phyloP scores from a whole-genome alignment of 164 flowering plant genomes.

The Macadamia integrifolia region DNA sequence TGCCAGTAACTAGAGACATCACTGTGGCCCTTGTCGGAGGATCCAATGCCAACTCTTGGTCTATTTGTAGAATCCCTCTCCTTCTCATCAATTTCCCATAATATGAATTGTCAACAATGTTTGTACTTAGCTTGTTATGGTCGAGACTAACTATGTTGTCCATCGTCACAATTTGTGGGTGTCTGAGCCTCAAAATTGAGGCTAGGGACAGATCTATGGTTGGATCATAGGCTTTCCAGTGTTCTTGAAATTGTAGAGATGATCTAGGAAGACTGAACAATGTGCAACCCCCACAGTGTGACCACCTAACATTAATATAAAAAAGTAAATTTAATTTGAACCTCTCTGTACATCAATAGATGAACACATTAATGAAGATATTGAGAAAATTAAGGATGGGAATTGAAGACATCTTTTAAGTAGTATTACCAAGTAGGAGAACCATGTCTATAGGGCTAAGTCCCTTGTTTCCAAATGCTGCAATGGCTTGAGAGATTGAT shows the following conservation, averaged over 20 bases:
- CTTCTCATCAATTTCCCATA: constrained; percentile 19
- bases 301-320: constrained; percentile 28
- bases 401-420: too few relatives aligned
- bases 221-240: constrained; percentile 35
- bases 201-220: constrained; percentile 32
- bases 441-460: constrained; percentile 29
- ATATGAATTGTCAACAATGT: constrained; percentile 24
- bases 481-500: constrained; percentile 22
- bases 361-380: too few relatives aligned
- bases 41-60: constrained; percentile 36
- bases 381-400: too few relatives aligned
- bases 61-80: constrained; percentile 41
- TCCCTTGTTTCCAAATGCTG: constrained; percentile 26
- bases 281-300: constrained; percentile 56
- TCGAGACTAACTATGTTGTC: constrained; percentile 19
- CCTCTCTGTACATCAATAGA: too few relatives aligned
- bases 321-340: too few relatives aligned
- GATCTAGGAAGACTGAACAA: constrained; percentile 31
- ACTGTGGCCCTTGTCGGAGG: constrained; percentile 16
- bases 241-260: constrained; percentile 43
- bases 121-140: constrained; percentile 17
- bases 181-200: constrained; percentile 1
- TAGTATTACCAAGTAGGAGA: constrained; percentile 28
- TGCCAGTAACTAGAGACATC: background rate
- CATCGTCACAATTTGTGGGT: constrained; percentile 18